Conservation (phyloP, 1,284 basidiomycete genomes). For the Ustilago crameri region DNA sequence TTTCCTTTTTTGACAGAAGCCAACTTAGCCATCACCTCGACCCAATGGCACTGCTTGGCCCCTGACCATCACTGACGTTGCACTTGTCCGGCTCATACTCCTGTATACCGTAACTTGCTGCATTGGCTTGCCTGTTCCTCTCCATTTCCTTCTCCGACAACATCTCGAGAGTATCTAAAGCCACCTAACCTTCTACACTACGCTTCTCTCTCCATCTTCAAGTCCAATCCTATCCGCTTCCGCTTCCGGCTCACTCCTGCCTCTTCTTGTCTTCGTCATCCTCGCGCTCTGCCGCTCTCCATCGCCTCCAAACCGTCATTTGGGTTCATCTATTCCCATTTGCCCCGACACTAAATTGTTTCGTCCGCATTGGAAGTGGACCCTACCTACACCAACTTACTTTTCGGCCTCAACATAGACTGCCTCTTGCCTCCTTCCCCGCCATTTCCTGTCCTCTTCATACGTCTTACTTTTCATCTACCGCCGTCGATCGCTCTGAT, state of each 20-base stretch:
- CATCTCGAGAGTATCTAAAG: conserved; percentile 16
- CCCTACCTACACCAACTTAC: conserved; percentile 7
- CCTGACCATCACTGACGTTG: conserved; percentile 19
- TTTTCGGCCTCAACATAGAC: neutral
- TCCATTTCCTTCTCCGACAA: conserved; percentile 25
- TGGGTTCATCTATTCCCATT: no score
- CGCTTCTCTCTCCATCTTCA: neutral
- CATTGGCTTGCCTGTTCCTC: neutral
- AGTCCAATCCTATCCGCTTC: conserved; percentile 6
- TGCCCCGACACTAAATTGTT: no score
- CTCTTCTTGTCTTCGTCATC: neutral
- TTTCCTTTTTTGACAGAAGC: conserved; percentile 29
- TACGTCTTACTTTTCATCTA: conserved; percentile 6
- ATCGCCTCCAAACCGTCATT: neutral
- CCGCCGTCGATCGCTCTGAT: conserved; percentile 8
- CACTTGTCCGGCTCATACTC: no score
- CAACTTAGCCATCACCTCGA: no score
- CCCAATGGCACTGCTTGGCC: no score
- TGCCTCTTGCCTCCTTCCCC: neutral
- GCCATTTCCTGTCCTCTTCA: neutral
- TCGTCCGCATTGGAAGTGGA: conserved; percentile 26
- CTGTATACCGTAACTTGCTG: no score
- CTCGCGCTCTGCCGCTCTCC: neutral
- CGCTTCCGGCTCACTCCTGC: conserved; percentile 26
- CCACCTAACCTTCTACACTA: conserved; percentile 12